These are phyloP conservation scores for Osmanthus fragrans DNA, from an alignment of 257 asterid genomes.

Conservation along the genomic window DNA sequence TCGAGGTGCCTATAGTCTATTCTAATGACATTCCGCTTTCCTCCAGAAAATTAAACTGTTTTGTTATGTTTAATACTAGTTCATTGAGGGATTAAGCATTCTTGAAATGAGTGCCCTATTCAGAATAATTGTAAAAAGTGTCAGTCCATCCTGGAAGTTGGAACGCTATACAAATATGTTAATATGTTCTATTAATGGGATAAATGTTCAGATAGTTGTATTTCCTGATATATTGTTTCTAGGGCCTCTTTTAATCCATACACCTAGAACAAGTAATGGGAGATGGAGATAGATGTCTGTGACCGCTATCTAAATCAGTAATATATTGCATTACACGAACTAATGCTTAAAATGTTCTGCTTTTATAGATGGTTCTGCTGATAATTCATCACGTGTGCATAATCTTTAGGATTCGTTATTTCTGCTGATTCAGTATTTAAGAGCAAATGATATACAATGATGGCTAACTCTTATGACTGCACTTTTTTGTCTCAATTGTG, in stretches of 20 bases:
- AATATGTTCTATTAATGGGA: slow-evolving; percentile 2
- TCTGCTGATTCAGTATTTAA: neutral
- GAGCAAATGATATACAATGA: neutral
- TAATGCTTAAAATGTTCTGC: neutral
- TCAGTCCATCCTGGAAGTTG: neutral
- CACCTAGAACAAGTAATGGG: neutral
- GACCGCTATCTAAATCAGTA: neutral
- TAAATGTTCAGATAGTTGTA: neutral
- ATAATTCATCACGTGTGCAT: slow-evolving; percentile 4
- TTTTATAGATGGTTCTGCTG: neutral
- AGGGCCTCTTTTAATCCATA: neutral
- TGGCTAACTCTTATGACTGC: neutral
- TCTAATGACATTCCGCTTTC: neutral
- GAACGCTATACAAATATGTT: neutral
- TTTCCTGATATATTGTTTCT: neutral
- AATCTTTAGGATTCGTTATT: slow-evolving; percentile 7
- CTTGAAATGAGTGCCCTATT: slow-evolving; percentile 10
- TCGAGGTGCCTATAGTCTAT: slow-evolving; percentile 60
- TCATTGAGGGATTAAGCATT: neutral
- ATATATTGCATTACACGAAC: neutral
- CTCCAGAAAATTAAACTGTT: neutral
- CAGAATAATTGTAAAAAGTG: slow-evolving; percentile 5
- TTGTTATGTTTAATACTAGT: neutral
- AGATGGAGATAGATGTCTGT: neutral
- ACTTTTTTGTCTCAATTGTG: neutral